Evolutionary conservation across 1,139 yeast genomes (phyloP), one percentile per base, ranked within the genome.

Genomic region (Suhomyces choctaworum): DNA sequence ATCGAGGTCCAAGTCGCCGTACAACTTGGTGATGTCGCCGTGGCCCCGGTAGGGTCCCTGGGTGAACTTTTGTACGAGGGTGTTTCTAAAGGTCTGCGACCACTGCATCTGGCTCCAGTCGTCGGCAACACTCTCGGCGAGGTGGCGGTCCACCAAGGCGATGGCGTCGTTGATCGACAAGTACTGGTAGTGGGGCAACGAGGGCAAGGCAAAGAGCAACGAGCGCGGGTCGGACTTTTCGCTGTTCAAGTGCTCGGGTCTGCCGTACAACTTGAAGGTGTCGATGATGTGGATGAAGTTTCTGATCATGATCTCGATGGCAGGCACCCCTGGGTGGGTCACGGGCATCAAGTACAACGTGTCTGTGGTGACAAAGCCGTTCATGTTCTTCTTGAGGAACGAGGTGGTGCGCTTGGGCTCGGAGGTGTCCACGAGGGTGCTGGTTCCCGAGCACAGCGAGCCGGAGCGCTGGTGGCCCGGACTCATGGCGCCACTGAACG

Each of bases 251-350:
- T 65, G 77, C 16, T 58, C 53, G 1, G 82, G 82, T 37, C 82
- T 61, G 2, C 82, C 82, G 46, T 76, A 77, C 30, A 77, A 56
- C 47, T 64, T 70, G 57, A 75, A 77, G 5, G 77, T 60, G 50
- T 77, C 80, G 50, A 76, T 62, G 14, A 75, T 64, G 35, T 78
- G 80, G 30, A 77, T 65, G 37, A 71, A 64, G 48, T 73, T 63
- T 39, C 82, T 60, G 30, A 77, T 62, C 81, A 76, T 76, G 21
- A 78, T 77, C 52, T 77, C 82, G 17, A 70, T 60, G n/a, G 76
- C 75, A 25, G 64, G 60, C 9, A 77, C 81, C 10, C 80, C 78
- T 0, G 80, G 78, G 50, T 77, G 82, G 7, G 72, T 44, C 21
- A 64, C 66, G 2, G 82, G 82, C 66, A 77, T 73, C 41, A 77